Percentiles rank a stretch among this genome's conserved stretches.
phyloP scores from a whole-genome alignment of 768 basidiomycete genomes.

The Termitomyces bulborhizus region DNA sequence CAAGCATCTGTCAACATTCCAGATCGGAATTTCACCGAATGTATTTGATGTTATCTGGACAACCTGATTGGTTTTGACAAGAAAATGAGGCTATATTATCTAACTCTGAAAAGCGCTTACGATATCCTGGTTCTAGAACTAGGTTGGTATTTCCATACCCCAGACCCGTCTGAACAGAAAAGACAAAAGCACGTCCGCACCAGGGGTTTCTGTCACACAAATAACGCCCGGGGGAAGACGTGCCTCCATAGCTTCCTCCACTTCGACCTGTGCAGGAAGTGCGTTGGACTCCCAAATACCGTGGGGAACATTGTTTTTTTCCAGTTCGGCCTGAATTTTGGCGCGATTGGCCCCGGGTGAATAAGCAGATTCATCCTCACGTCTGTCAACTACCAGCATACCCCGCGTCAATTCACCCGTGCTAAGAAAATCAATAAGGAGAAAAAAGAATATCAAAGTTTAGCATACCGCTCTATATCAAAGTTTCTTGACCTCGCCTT shows the following conservation, averaged over 20 bases:
- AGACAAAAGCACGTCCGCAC: slow-evolving; percentile 40
- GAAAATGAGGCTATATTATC: neutral
- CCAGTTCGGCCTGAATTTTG: slow-evolving; percentile 49
- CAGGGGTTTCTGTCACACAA: slow-evolving; percentile 61
- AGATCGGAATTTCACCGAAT: neutral
- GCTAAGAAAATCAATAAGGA: slow-evolving; percentile 19
- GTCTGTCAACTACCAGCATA: slow-evolving; percentile 81
- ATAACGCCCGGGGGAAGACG: slow-evolving; percentile 28
- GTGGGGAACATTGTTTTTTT: slow-evolving; percentile 25
- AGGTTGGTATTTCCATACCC: slow-evolving; percentile 25
- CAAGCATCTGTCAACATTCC: slow-evolving; percentile 4
- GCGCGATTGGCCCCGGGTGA: slow-evolving; percentile 62
- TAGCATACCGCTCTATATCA: slow-evolving; percentile 59
- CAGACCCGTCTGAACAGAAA: slow-evolving; percentile 53
- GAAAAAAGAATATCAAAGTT: neutral
- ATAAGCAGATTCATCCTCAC: slow-evolving; percentile 60
- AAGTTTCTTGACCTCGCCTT: slow-evolving; percentile 43
- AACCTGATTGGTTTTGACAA: slow-evolving; percentile 4
- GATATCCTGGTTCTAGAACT: neutral
- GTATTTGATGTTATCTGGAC: slow-evolving; percentile 1
- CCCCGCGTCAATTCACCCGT: slow-evolving; percentile 77
- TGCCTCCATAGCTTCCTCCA: slow-evolving; percentile 25
- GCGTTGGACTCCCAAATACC: slow-evolving; percentile 42
- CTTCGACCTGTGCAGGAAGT: slow-evolving; percentile 48
- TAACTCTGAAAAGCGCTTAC: neutral